Percentiles rank a stretch among this genome's conserved stretches.
Conservation (phyloP, 1,284 basidiomycete species). For the Ustilago crameri region DNA sequence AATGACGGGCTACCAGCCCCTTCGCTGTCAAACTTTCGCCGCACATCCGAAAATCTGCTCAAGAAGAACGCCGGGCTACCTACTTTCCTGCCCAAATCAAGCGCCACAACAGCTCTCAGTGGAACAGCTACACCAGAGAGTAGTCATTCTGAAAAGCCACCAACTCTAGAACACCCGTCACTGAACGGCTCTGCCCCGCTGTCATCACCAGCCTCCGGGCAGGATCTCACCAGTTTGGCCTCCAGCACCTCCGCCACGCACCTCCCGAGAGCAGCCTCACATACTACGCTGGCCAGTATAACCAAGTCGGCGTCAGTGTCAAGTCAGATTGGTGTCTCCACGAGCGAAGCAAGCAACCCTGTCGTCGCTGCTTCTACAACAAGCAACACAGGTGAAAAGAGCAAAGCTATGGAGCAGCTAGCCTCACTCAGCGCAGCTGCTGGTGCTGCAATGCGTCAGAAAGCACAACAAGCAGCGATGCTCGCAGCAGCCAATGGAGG, state of each 20-base stretch:
- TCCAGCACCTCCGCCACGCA: slow-evolving; percentile 7
- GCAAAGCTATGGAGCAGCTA: slow-evolving; percentile 52
- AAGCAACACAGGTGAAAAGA: slow-evolving; percentile 24
- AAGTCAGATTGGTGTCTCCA: neutral
- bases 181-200: slow-evolving; percentile 1
- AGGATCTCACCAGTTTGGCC: slow-evolving; percentile 1
- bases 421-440: slow-evolving; percentile 55
- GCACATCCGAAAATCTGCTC: slow-evolving; percentile 41
- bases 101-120: slow-evolving; percentile 47
- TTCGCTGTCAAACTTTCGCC: slow-evolving; percentile 17
- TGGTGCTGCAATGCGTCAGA: slow-evolving; percentile 45
- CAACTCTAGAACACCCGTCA: slow-evolving; percentile 9
- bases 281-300: neutral
- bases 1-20: slow-evolving; percentile 13
- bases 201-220: neutral
- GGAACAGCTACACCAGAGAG: slow-evolving; percentile 45
- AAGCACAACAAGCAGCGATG: slow-evolving; percentile 30
- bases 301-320: neutral
- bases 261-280: slow-evolving; percentile 2
- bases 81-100: slow-evolving; percentile 39
- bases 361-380: slow-evolving; percentile 1
- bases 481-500: slow-evolving; percentile 14
- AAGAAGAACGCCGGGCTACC: slow-evolving; percentile 39
- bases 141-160: slow-evolving; percentile 18
- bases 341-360: neutral